These are phyloP conservation scores for Vaccinium corymbosum DNA, from an alignment of 148 eudicot species.

Conservation along the genomic window DNA sequence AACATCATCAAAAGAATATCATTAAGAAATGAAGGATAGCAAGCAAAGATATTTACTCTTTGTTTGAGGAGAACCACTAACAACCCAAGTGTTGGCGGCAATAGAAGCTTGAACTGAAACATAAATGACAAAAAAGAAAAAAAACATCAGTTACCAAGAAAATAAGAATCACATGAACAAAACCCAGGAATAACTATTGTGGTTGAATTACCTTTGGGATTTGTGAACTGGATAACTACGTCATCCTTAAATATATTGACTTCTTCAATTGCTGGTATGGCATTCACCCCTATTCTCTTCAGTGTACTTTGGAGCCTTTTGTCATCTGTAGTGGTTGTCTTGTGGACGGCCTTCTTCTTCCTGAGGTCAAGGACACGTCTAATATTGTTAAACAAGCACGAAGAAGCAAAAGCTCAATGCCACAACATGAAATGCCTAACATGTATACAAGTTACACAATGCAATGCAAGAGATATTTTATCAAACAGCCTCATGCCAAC, in stretches of 20 bases:
- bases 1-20: background rate
- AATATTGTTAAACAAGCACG: background rate
- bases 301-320: slow-evolving; percentile 85
- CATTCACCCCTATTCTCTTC: slow-evolving; percentile 87
- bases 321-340: slow-evolving; percentile 86
- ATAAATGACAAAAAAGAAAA: background rate
- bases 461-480: background rate
- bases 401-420: slow-evolving; percentile 1
- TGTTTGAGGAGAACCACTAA: slow-evolving; percentile 85
- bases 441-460: background rate
- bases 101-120: slow-evolving; percentile 87
- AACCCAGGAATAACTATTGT: background rate
- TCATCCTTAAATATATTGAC: slow-evolving; percentile 91
- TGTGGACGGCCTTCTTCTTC: slow-evolving; percentile 96
- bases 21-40: background rate
- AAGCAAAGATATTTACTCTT: slow-evolving; percentile 52
- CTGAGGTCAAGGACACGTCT: slow-evolving; percentile 28
- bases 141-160: background rate
- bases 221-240: slow-evolving; percentile 69
- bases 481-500: background rate
- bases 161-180: background rate
- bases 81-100: slow-evolving; percentile 95
- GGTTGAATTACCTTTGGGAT: slow-evolving; percentile 60
- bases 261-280: slow-evolving; percentile 83
- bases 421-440: background rate